These are phyloP conservation scores for Penicillium salamii DNA, from an alignment of 495 filamentous ascomycete genomes.

Conservation along the genomic window DNA sequence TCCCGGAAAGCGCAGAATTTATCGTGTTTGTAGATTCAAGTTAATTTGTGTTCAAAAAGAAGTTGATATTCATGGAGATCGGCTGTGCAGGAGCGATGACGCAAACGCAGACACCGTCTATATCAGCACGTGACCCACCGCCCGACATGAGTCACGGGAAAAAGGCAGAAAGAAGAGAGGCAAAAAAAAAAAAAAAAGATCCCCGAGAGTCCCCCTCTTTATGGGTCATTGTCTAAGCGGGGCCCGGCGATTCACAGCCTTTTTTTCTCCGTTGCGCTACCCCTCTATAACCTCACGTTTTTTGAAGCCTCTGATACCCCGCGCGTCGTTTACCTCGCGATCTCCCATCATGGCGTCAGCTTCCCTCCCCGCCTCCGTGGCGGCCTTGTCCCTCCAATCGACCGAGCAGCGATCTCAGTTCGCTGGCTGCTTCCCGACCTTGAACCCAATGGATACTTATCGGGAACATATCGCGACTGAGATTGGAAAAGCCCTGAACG, in stretches of 20 bases:
- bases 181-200: slow-evolving; percentile 27
- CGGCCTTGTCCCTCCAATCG: slow-evolving; percentile 41
- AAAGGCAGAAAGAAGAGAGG: slow-evolving; percentile 30
- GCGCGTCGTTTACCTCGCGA: slow-evolving; percentile 13
- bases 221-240: slow-evolving; percentile 47
- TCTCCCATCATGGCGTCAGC: slow-evolving; percentile 34
- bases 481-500: slow-evolving; percentile 67
- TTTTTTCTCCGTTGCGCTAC: slow-evolving; percentile 20
- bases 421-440: slow-evolving; percentile 54
- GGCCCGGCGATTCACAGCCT: slow-evolving; percentile 40
- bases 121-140: slow-evolving; percentile 31
- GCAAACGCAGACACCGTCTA: too few species aligned
- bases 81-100: too few species aligned
- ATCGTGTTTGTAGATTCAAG: too few species aligned
- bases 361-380: slow-evolving; percentile 33
- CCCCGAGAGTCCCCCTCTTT: slow-evolving; percentile 33
- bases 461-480: slow-evolving; percentile 75
- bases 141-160: slow-evolving; percentile 7
- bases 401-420: slow-evolving; percentile 39
- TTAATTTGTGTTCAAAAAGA: too few species aligned
- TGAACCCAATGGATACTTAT: slow-evolving; percentile 88
- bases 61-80: too few species aligned
- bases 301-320: slow-evolving; percentile 11
- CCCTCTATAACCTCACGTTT: slow-evolving; percentile 10
- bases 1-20: too few species aligned